Conservation (phyloP, 257 asterid genomes). For the Voacanga thouarsii region DNA sequence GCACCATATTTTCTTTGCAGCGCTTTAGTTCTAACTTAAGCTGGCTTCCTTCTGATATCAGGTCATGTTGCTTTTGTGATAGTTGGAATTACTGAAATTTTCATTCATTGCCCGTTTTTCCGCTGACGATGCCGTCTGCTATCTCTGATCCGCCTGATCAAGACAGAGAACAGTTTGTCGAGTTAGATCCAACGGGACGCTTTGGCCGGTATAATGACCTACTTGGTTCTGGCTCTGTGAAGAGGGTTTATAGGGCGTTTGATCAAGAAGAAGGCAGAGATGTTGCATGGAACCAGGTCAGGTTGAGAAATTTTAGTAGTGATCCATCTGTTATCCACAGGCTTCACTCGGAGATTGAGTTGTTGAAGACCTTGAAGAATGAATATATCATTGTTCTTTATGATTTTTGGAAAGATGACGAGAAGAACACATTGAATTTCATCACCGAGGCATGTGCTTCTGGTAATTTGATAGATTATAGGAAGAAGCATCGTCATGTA, state of each 20-base stretch:
- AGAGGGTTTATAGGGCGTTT: slow-evolving; percentile 26
- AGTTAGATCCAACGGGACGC: slow-evolving; percentile 27
- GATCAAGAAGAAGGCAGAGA: slow-evolving; percentile 31
- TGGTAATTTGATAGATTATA: slow-evolving; percentile 67
- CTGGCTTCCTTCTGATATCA: no score
- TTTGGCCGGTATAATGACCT: slow-evolving; percentile 25
- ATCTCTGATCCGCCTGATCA: not conserved
- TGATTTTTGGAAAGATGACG: slow-evolving; percentile 24
- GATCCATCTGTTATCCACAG: slow-evolving; percentile 23
- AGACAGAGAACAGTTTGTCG: slow-evolving; percentile 20
- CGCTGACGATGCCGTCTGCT: not conserved
- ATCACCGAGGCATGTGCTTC: slow-evolving; percentile 82
- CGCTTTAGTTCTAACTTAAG: no score
- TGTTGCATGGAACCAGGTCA: slow-evolving; percentile 29
- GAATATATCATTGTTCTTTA: slow-evolving; percentile 24
- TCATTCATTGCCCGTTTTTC: no score
- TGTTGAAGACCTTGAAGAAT: slow-evolving; percentile 22
- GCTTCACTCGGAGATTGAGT: slow-evolving; percentile 21
- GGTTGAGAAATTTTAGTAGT: slow-evolving; percentile 22
- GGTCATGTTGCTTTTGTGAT: no score
- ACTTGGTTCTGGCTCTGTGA: slow-evolving; percentile 24
- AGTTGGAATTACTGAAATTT: no score
- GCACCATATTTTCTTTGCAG: no score
- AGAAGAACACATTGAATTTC: slow-evolving; percentile 47
- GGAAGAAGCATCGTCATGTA: slow-evolving; percentile 71